Evolutionary conservation across 208 protist species (phyloP).

Genomic region (Naegleria lovaniensis): DNA sequence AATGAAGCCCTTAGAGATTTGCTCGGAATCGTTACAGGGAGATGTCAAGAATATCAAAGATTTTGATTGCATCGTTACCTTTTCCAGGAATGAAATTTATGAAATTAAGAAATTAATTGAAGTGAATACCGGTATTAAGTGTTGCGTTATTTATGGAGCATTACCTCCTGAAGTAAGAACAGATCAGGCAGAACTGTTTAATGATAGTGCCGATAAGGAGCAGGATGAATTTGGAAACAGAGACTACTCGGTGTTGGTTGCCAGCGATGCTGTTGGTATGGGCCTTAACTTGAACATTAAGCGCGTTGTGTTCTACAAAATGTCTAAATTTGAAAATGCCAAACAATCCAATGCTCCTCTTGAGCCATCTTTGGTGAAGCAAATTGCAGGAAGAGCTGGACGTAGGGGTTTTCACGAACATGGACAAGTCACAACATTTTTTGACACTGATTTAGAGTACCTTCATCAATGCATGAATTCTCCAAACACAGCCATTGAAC

Average conservation of each 20-base stretch:
- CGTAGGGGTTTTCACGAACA: not conserved
- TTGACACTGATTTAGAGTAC: not conserved
- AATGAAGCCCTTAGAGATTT: slow-evolving; percentile 45
- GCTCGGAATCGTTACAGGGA: slow-evolving; percentile 44
- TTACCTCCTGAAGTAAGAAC: slow-evolving; percentile 78
- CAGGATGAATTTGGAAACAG: not conserved
- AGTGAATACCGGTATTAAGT: slow-evolving; percentile 48
- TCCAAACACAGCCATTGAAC: not conserved
- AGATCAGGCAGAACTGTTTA: slow-evolving; percentile 68
- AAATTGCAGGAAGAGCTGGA: slow-evolving; percentile 11
- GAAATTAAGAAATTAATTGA: slow-evolving; percentile 48
- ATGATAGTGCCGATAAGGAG: slow-evolving; percentile 43
- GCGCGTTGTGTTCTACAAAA: slow-evolving; percentile 36
- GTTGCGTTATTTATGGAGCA: slow-evolving; percentile 77
- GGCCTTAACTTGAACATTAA: slow-evolving; percentile 88
- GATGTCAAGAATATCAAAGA: slow-evolving; percentile 38
- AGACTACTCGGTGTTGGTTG: slow-evolving; percentile 67
- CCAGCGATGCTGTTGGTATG: slow-evolving; percentile 87
- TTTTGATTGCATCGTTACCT: slow-evolving; percentile 77
- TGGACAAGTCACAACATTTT: slow-evolving; percentile 10
- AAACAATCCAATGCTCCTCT: not conserved
- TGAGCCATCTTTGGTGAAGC: not conserved
- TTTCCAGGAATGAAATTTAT: slow-evolving; percentile 64
- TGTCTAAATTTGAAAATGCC: not conserved
- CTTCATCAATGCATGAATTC: not conserved